These are phyloP conservation scores for sunflower (Helianthus annuus) DNA, from an alignment of 129 eudicot genomes.

Conservation along the genomic window HanXRQr2.0-SUNRISE NC_035437.2:169580686-169581185, in stretches of 20 bases:
- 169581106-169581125: background rate
- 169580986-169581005: background rate
- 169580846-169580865: background rate
- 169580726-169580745: background rate
- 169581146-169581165: conserved; percentile 22
- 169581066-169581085: background rate
- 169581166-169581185: conserved; percentile 84
- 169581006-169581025: conserved; percentile 1
- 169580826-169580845: conserved; percentile 2
- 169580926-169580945: conserved; percentile 1
- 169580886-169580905: background rate
- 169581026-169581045: background rate
- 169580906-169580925: conserved; percentile 4
- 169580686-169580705: background rate
- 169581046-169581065: background rate
- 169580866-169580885: background rate
- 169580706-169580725: background rate
- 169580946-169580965: conserved; percentile 1
- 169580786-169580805: background rate
- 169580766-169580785: background rate
- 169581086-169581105: background rate
- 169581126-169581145: background rate
- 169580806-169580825: background rate
- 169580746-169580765: conserved; percentile 9
- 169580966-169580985: background rate